Evolutionary conservation across 352 stramenopile species (phyloP).

Genomic region (Achlya hypogyna): DNA sequence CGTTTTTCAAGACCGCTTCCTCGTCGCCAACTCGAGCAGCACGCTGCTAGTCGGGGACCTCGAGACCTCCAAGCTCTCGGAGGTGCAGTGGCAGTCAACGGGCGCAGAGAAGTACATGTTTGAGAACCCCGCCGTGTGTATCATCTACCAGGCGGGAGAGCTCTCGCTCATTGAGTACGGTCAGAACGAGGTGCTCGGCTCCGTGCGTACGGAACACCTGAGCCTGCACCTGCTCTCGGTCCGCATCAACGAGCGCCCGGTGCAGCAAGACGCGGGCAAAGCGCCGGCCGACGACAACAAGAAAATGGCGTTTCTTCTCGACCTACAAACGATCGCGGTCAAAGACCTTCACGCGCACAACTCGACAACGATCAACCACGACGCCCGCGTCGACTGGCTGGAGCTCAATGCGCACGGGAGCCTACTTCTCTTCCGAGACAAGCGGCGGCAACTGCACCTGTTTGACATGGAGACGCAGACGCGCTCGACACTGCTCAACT

Average conservation of each 20-base stretch:
- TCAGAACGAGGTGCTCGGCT: constrained; percentile 86
- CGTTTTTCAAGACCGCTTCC: constrained; percentile 89
- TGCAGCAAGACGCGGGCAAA: constrained; percentile 26
- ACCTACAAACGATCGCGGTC: constrained; percentile 88
- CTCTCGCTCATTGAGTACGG: constrained; percentile 92
- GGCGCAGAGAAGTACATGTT: constrained; percentile 92
- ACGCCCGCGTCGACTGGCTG: constrained; percentile 90
- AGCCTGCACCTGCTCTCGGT: constrained; percentile 89
- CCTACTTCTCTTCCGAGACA: constrained; percentile 90
- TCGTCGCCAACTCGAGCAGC: constrained; percentile 88
- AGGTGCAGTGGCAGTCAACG: constrained; percentile 86
- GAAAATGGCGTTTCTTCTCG: constrained; percentile 91
- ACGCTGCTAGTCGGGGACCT: constrained; percentile 89
- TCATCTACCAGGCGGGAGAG: constrained; percentile 89
- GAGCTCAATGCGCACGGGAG: constrained; percentile 89
- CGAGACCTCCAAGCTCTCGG: constrained; percentile 85
- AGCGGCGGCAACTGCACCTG: constrained; percentile 83
- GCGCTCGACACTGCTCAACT: constrained; percentile 85
- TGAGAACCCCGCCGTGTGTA: constrained; percentile 79
- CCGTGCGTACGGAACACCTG: constrained; percentile 86
- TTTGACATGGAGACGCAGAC: constrained; percentile 86
- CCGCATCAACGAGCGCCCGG: constrained; percentile 85
- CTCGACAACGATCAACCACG: constrained; percentile 85
- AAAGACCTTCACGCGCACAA: constrained; percentile 73
- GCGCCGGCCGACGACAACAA: constrained; percentile 70